Base-by-base conservation (phyloP, 2,329 filamentous ascomycete species). In the Aspergillus sp. region DNA sequence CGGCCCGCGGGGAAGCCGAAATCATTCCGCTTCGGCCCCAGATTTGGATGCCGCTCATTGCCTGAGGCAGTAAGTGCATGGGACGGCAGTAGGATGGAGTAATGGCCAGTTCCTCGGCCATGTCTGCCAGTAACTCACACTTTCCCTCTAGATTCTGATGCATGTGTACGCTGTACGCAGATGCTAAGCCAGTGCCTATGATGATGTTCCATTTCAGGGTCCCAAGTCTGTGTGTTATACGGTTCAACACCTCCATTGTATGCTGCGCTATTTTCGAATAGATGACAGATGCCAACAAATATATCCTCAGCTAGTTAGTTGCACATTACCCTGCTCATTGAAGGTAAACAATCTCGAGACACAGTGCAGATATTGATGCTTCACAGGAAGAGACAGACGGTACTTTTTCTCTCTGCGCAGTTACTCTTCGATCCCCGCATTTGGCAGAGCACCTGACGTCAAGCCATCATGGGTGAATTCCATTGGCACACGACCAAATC, bases 381-480 rank as follows among this genome's bases (percentile, higher is more conserved):
- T 44, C 41, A 44, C 8, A 11, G 10, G 41, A 23, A 44, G 21
- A 44, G 41, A 21, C 19, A 32, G 38, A 39, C 54, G 25, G 13
- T 53, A 55, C 25, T 53, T 39, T 17, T 6, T 44, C 53, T 30
- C 23, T 44, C 19, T 49, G 36, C 47, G 27, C 25, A 27, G 15
- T 17, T 27, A 49, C 23, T 32, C 25, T 50, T 25, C 21, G 36
- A 36, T 42, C 63, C 59, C 62, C 62, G 59, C 60, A 58, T 56
- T 53, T 58, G 57, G 54, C 25, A 58, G 50, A 15, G 23, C 59
- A 54, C 60, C 58, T 64, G 64, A 65, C 64, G 62, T 65, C 64
- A 65, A 36, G 58, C 60, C 49, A 49, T 48, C 25, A 48, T 36
- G 50, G 54, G 36, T 10, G 55, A 56, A 3, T 17, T 39, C 17